phyloP scores from a whole-genome alignment of 73 alveolate genomes.

The Uronychia setigera region DNA sequence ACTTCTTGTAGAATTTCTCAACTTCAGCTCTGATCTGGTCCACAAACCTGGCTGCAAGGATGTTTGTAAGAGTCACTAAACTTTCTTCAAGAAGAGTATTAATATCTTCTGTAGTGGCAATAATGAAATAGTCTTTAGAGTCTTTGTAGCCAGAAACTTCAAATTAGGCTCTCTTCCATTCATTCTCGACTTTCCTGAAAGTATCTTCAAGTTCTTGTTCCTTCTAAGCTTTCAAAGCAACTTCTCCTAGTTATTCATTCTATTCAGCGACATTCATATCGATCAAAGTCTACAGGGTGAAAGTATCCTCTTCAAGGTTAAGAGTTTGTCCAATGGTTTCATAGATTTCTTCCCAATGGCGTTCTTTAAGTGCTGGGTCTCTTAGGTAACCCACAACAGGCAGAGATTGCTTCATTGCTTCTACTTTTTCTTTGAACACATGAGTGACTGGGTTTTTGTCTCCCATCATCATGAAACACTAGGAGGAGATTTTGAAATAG shows the following conservation, averaged over 20 bases:
- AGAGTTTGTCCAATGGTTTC: slow-evolving; percentile 62
- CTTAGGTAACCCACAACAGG: slow-evolving; percentile 87
- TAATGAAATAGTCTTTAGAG: slow-evolving; percentile 77
- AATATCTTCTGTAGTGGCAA: slow-evolving; percentile 94
- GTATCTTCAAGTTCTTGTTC: slow-evolving; percentile 92
- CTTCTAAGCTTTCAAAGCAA: slow-evolving; percentile 82
- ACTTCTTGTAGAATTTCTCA: slow-evolving; percentile 90
- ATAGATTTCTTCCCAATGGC: slow-evolving; percentile 87
- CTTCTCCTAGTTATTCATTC: slow-evolving; percentile 87
- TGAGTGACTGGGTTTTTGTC: slow-evolving; percentile 68
- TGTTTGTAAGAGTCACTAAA: slow-evolving; percentile 86
- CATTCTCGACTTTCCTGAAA: slow-evolving; percentile 81
- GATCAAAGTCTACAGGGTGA: slow-evolving; percentile 77
- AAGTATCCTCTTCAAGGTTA: slow-evolving; percentile 66
- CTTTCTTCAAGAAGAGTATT: slow-evolving; percentile 94
- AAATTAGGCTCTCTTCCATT: slow-evolving; percentile 93
- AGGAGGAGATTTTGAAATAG: slow-evolving; percentile 59
- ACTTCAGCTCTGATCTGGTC: slow-evolving; percentile 88
- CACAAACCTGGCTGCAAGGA: slow-evolving; percentile 91
- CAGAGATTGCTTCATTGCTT: slow-evolving; percentile 80
- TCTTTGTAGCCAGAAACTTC: slow-evolving; percentile 89
- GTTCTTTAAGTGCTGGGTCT: slow-evolving; percentile 70
- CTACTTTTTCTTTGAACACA: slow-evolving; percentile 69
- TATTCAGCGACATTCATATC: slow-evolving; percentile 79
- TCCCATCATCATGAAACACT: slow-evolving; percentile 65